Conservation (phyloP, 345 rosid species). For the Corymbia maculata region DNA sequence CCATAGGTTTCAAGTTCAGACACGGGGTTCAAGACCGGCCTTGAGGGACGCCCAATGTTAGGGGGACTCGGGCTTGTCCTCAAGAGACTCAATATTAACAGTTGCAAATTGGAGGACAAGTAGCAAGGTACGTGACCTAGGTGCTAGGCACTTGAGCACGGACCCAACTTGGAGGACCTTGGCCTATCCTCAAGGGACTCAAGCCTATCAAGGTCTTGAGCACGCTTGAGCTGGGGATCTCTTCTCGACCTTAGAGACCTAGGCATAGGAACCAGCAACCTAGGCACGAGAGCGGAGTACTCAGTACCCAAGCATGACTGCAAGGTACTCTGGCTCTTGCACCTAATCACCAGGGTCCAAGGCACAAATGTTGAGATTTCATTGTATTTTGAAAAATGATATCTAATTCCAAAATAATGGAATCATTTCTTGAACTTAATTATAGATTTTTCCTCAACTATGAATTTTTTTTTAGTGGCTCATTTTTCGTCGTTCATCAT, state of each 20-base stretch:
- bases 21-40: background rate
- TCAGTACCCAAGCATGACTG: accelerated
- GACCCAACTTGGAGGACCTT: background rate
- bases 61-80: background rate
- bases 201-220: background rate
- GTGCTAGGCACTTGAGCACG: background rate
- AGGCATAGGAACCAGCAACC: background rate
- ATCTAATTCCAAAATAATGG: background rate
- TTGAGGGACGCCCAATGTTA: background rate
- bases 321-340: background rate
- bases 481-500: background rate
- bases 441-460: background rate
- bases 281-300: background rate
- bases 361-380: background rate
- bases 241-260: background rate
- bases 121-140: accelerated
- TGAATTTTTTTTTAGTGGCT: background rate
- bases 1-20: background rate
- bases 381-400: background rate
- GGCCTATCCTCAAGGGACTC: background rate
- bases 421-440: background rate
- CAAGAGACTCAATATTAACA: background rate
- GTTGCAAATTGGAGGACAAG: background rate
- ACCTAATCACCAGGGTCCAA: background rate
- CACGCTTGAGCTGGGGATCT: background rate